A percentile compares a stretch with the other conserved stretches of the same genome.
Evolutionary conservation across 179 eudicot species (phyloP).

Genomic region (Patellifolia procumbens): DNA sequence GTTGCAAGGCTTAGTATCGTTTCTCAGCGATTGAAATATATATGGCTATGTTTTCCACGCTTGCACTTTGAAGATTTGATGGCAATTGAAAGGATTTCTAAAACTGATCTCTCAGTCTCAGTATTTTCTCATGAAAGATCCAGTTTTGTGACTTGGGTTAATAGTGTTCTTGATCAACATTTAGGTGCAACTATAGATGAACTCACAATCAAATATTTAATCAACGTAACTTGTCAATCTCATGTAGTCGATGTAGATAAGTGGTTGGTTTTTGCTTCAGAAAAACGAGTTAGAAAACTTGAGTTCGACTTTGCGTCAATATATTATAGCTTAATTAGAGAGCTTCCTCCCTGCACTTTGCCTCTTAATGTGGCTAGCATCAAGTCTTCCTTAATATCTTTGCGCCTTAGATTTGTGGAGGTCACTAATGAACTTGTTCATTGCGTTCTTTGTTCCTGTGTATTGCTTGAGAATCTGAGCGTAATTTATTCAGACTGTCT

Average conservation of each 20-base stretch:
- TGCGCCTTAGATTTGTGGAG: neutral
- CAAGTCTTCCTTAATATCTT: slow-evolving; percentile 3
- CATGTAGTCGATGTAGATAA: neutral
- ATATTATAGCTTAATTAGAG: neutral
- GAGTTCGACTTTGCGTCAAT: neutral
- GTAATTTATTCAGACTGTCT: neutral
- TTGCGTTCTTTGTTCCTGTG: slow-evolving; percentile 7
- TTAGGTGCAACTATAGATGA: neutral
- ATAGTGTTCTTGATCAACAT: neutral
- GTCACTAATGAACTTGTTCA: slow-evolving; percentile 10
- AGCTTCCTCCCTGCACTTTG: neutral
- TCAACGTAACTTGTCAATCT: neutral
- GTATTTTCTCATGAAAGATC: neutral
- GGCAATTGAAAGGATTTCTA: neutral
- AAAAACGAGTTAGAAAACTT: neutral
- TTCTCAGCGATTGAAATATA: neutral
- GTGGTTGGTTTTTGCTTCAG: neutral
- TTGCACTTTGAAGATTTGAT: neutral
- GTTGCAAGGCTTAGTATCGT: neutral
- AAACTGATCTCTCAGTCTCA: too few relatives aligned
- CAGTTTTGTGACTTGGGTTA: neutral
- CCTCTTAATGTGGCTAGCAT: neutral
- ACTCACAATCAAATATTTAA: neutral
- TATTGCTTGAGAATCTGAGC: slow-evolving; percentile 7
- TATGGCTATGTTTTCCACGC: neutral